Base-by-base conservation (phyloP, 441 rosid species). In the Brassica hybrid region DNA sequence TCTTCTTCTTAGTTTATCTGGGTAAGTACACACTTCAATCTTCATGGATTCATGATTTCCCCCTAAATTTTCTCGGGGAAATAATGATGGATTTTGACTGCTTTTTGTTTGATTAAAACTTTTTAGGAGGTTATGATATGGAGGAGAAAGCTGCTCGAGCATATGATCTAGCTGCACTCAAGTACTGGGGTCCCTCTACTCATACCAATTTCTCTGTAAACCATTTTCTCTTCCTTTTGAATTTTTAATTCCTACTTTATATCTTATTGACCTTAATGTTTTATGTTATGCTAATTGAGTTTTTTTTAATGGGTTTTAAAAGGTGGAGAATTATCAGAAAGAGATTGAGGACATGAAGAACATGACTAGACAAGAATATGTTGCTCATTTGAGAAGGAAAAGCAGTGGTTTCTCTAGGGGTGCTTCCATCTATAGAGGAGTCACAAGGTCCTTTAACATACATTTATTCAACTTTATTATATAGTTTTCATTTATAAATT, bases 121-220 rank as follows among this genome's bases (percentile, higher is more conserved):
- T 79, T 84, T 76, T 85, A 95, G 97, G 98, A 67, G 98, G 98
- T 80, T 94, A 94, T 84, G 98, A 94, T 81, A 88, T 92, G 98
- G 98, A 94, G 84, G 98, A 94, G 80, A 94, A 92, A 89, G 98
- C 98, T 82, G 99, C 98, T 65, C 86, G 97, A 85, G 94, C 99
- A 27, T 95, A 95, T 86, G 99, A 95, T 85, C 90, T 88, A 50
- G 99, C 99, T 76, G 98, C 99, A 76, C 98, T 93, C 77, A 95
- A 95, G 91, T 95, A 95, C 83, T 95, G 99, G 99, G 99, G 99
- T 58, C 96, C 98, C 79, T 89, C 98, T 18, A 90, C 99, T n/a
- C 98, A 93, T 73, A 95, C 93, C 75, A 95, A 95, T 85, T 95
- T 91, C 80, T 88, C 96, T 52, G 97, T 95, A 88, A 58, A 76